Base-by-base conservation (phyloP, 2,329 filamentous ascomycete species). In the Fusarium citri region DNA sequence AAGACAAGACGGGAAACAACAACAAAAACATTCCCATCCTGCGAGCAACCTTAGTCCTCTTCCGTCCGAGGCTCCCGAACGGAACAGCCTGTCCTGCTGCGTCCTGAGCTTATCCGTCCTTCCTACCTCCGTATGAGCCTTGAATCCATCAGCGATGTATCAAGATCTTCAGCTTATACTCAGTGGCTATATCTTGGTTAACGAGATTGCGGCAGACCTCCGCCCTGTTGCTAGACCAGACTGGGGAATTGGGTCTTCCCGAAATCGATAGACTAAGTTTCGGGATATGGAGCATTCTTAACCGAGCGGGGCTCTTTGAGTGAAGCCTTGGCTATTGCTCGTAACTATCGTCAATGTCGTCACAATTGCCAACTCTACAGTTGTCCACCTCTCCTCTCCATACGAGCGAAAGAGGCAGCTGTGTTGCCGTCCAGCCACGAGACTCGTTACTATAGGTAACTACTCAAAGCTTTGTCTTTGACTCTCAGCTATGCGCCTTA, bases 261-360 rank as follows among this genome's bases (percentile, higher is more conserved):
- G 49, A 56, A 66, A 43, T 40, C 30, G 43, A 64, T 50, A 50
- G 31, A 55, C 64, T 59, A 53, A 45, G 54, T 41, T 55, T 71
- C 62, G 54, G 67, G 42, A 59, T 66, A 66, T 63, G 67, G 67
- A 59, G 47, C 26, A 48, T 20, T 60, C 31, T 64, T 55, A 58
- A 47, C 67, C 45, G 59, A 60, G 64, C 47, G 64, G 67, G 64
- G 66, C 25, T 23, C 45, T 40, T 25, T 58, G 59, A 18, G 30
- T 28, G 30, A 43, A 41, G 43, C 53, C 43, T 54, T 54, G 61
- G 42, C 49, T 42, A 55, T 31, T 43, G 54, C 9, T 63, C 48
- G 49, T 51, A 28, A 55, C 50, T 64, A 56, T 53, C 59, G n/a
- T 41, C 18, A 59, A 51, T 68, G 53, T 68, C 65, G 65, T 68